A percentile compares a stretch with the other conserved stretches of the same genome.
phyloP scores from a whole-genome alignment of 1,139 yeast genomes.

The Saccharomycopsis phalli region DNA sequence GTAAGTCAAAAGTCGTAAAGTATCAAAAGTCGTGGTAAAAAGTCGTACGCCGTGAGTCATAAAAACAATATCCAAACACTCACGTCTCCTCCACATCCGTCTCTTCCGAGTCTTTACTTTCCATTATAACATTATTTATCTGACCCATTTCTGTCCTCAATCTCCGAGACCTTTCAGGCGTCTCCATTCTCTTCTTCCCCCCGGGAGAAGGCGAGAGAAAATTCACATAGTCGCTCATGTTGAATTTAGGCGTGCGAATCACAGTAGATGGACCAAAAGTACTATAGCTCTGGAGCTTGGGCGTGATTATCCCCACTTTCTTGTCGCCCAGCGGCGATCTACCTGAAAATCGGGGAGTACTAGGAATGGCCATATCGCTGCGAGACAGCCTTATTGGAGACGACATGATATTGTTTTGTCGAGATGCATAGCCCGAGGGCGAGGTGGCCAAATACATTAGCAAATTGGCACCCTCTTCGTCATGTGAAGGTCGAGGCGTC shows the following conservation, averaged over 20 bases:
- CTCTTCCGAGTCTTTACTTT: no score
- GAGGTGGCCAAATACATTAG: slow-evolving; percentile 78
- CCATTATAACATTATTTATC: no score
- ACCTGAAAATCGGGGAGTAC: slow-evolving; percentile 18
- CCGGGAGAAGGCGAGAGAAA: slow-evolving; percentile 67
- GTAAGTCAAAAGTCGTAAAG: no score
- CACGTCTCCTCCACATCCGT: no score
- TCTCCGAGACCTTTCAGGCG: background rate
- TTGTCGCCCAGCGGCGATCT: slow-evolving; percentile 19
- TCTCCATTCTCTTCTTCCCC: slow-evolving; percentile 6
- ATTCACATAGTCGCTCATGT: slow-evolving; percentile 75
- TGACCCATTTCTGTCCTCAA: background rate
- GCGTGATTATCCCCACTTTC: slow-evolving; percentile 27
- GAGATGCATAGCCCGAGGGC: slow-evolving; percentile 55
- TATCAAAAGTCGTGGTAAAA: no score
- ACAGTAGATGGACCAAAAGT: slow-evolving; percentile 15
- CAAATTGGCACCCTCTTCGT: slow-evolving; percentile 77
- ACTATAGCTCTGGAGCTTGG: slow-evolving; percentile 23
- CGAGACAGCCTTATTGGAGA: slow-evolving; percentile 15
- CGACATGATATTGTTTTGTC: slow-evolving; percentile 12
- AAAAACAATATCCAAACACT: no score
- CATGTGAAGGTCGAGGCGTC: slow-evolving; percentile 23
- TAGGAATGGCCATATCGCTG: slow-evolving; percentile 20
- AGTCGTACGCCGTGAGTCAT: no score
- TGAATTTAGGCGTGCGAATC: slow-evolving; percentile 61